Base-by-base conservation (phyloP, 2,329 filamentous ascomycete species). In the Aspergillus brunneoviolaceus region DNA sequence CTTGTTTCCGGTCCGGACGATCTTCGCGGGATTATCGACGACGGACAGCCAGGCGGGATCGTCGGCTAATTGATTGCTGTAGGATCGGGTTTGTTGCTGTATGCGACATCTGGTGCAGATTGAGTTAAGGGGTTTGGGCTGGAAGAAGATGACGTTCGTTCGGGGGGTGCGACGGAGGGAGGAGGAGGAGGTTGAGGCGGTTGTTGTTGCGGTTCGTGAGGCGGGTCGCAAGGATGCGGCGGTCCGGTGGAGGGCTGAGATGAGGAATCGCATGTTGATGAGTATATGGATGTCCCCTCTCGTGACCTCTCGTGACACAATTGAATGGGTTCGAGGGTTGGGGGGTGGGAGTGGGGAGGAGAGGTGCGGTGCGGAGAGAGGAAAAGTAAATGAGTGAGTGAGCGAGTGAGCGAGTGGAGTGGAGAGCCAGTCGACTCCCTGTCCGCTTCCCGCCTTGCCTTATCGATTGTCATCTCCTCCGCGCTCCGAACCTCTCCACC, bases 31-130 rank as follows among this genome's bases (percentile, higher is more conserved):
- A 61, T 90, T 89, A 79, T 99, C 94, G 65, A 97, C 85, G 65
- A 96, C 87, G 7, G 92, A 96, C 61, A 86, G 84, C 80, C 96
- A 97, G 72, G 84, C 84, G 1, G 91, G 89, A 72, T 92, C 85
- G 70, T 96, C 91, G 68, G 84, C 89, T 33, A 72, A 47, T 51
- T 71, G 67, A 65, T 51, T 23, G 39, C 57, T 66, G 49, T 76
- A 74, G 65, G 74, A 77, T 48, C 77, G 74, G 58, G 70, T 68
- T 61, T 78, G 76, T 55, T 78, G 76, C 57, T 75, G 73, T 23
- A 67, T 65, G 49, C 72, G 72, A 59, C 74, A 77, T 68, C 71
- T 69, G 58, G 69, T 58, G 65, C 72, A 76, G 60, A 76, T 70
- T 11, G 71, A 73, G 51, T 74, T 68, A 19, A 70, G 59, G 68